These are phyloP conservation scores for Arthroderma sp. DNA, from an alignment of 2,329 filamentous ascomycete species.

Conservation along the genomic window DNA sequence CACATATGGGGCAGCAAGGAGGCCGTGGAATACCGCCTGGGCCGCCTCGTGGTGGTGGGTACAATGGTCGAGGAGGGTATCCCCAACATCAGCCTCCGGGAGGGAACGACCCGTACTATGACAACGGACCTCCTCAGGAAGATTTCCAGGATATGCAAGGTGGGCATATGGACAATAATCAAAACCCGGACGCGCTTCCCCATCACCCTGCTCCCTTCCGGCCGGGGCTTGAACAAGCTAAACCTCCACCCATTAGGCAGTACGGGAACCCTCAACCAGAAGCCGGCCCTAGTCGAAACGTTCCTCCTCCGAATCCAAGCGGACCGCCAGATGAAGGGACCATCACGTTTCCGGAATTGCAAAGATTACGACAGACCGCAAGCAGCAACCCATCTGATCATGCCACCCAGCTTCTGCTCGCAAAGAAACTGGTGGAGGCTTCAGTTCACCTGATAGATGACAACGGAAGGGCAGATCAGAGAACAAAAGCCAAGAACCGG, in stretches of 20 bases:
- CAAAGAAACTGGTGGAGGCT: constrained; percentile 77
- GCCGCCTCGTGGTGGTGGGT: background rate
- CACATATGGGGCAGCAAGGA: constrained; percentile 5
- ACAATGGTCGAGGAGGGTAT: constrained; percentile 1
- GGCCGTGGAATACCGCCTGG: constrained; percentile 8
- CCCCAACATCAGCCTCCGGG: background rate
- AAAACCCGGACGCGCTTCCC: constrained; percentile 43
- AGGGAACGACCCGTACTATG: background rate
- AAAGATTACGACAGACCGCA: constrained; percentile 55
- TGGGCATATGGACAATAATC: constrained; percentile 2
- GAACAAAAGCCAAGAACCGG: constrained; percentile 48
- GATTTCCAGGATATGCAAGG: background rate
- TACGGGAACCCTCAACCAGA: constrained; percentile 33
- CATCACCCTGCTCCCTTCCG: constrained; percentile 44
- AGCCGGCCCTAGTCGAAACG: constrained; percentile 15
- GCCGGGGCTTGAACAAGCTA: constrained; percentile 35
- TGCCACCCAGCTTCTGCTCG: constrained; percentile 56
- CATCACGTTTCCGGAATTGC: constrained; percentile 64
- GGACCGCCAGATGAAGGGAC: background rate
- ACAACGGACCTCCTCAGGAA: constrained; percentile 1
- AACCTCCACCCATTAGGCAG: constrained; percentile 41
- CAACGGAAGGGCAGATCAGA: constrained; percentile 56
- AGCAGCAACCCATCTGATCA: constrained; percentile 62
- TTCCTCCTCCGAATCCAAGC: background rate
- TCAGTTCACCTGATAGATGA: constrained; percentile 66